These are phyloP conservation scores for Zancudomyces culisetae DNA, from an alignment of 371 early-diverging fungal species.

Conservation along the genomic window DNA sequence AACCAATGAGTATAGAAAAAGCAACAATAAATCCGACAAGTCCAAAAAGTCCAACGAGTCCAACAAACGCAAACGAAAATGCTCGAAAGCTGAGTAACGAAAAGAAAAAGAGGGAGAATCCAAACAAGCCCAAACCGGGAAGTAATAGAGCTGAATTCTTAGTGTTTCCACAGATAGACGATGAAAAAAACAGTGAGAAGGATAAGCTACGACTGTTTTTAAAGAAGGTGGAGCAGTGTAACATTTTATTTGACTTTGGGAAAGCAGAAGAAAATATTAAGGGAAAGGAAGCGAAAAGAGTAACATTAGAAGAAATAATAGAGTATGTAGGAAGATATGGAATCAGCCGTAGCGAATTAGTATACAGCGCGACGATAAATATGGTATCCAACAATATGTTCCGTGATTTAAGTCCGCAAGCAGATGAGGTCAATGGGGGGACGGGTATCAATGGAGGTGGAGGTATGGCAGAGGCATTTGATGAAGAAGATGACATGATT, in stretches of 20 bases:
- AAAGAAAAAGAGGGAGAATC: neutral
- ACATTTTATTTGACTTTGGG: constrained; percentile 80
- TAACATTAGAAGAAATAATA: constrained; percentile 69
- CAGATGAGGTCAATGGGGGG: neutral
- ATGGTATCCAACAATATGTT: constrained; percentile 84
- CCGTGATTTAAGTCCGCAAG: constrained; percentile 82
- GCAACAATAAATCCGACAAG: too few species aligned
- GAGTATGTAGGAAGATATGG: constrained; percentile 75
- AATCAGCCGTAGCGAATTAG: constrained; percentile 59
- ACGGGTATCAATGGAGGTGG: constrained; percentile 22
- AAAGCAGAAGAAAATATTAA: constrained; percentile 65
- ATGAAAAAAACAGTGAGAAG: neutral
- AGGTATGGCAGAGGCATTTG: constrained; percentile 79
- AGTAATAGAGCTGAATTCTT: neutral
- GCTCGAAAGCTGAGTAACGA: neutral
- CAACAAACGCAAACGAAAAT: neutral
- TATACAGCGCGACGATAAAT: constrained; percentile 73
- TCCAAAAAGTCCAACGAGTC: too few species aligned
- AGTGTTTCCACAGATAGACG: constrained; percentile 2
- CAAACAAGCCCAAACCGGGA: neutral
- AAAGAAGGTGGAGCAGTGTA: constrained; percentile 75
- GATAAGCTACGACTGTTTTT: constrained; percentile 35
- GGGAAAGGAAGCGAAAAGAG: constrained; percentile 87
- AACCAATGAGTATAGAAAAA: too few species aligned
- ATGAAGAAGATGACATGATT: constrained; percentile 96